Conservation (phyloP, 2,329 filamentous ascomycete genomes). For the Pseudocercospora fijiensis region DNA sequence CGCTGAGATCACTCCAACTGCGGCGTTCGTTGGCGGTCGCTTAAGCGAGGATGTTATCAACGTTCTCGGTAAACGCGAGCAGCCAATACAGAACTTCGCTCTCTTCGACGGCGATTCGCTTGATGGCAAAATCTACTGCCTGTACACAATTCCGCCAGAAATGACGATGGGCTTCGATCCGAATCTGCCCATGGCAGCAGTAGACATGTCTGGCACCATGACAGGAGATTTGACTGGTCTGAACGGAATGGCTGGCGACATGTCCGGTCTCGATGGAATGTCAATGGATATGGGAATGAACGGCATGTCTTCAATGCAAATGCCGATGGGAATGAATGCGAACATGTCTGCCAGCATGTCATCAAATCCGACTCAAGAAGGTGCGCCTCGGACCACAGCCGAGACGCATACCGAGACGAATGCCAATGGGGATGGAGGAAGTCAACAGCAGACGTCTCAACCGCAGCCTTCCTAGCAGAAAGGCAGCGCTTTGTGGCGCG, state of each 20-base stretch:
- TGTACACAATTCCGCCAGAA: slow-evolving; percentile 46
- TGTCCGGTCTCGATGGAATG: slow-evolving; percentile 6
- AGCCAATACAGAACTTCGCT: slow-evolving; percentile 92
- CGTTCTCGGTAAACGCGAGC: slow-evolving; percentile 83
- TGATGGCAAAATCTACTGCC: slow-evolving; percentile 73
- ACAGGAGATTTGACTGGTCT: slow-evolving; percentile 9
- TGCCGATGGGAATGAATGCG: slow-evolving; percentile 7
- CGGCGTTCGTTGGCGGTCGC: slow-evolving; percentile 84
- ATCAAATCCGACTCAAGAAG: background rate
- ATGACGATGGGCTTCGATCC: slow-evolving; percentile 21
- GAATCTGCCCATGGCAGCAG: slow-evolving; percentile 8
- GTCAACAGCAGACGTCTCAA: slow-evolving; percentile 1
- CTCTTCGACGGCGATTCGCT: slow-evolving; percentile 84
- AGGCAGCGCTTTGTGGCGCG: background rate
- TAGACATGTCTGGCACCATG: slow-evolving; percentile 4
- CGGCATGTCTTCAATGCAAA: slow-evolving; percentile 1
- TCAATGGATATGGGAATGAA: slow-evolving; percentile 12
- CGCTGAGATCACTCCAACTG: slow-evolving; percentile 80
- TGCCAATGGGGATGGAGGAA: background rate
- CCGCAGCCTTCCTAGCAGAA: slow-evolving; percentile 6
- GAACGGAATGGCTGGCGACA: slow-evolving; percentile 11
- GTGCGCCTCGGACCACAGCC: background rate
- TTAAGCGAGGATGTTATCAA: slow-evolving; percentile 97
- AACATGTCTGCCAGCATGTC: slow-evolving; percentile 4
- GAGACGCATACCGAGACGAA: background rate